Conservation (phyloP, 2,329 filamentous ascomycete species). For the Hirsutella thompsonii region DNA sequence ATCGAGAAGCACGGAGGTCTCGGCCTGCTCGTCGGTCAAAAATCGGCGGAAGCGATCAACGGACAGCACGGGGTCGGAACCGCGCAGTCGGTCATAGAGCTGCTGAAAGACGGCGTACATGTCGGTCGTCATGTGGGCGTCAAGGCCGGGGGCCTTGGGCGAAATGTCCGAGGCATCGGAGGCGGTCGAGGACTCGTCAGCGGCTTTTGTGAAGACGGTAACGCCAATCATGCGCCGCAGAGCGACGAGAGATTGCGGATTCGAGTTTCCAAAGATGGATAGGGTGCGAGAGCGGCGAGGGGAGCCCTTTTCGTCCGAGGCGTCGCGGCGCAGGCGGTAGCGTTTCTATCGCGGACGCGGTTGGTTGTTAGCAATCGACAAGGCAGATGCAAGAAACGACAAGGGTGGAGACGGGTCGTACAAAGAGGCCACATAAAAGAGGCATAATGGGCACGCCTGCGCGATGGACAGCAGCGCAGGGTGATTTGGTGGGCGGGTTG, state of each 20-base stretch:
- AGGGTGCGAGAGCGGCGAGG: slow-evolving; percentile 21
- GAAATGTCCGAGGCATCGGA: slow-evolving; percentile 4
- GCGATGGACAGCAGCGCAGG: not conserved
- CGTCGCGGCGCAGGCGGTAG: slow-evolving; percentile 6
- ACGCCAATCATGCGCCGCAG: slow-evolving; percentile 20
- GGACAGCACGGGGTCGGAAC: slow-evolving; percentile 15
- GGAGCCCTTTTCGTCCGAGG: slow-evolving; percentile 4
- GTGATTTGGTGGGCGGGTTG: too few relatives aligned
- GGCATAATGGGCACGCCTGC: slow-evolving; percentile 5
- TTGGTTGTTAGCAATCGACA: not conserved
- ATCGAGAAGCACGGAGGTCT: slow-evolving; percentile 19
- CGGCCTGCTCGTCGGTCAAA: slow-evolving; percentile 35
- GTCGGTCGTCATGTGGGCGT: slow-evolving; percentile 31
- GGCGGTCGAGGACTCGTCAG: slow-evolving; percentile 13
- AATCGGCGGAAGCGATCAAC: slow-evolving; percentile 31
- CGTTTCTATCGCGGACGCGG: slow-evolving; percentile 5
- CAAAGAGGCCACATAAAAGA: slow-evolving; percentile 5
- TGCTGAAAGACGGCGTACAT: slow-evolving; percentile 34
- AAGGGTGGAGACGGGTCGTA: not conserved
- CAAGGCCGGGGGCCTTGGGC: slow-evolving; percentile 5
- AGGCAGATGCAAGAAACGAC: too few relatives aligned
- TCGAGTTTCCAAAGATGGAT: slow-evolving; percentile 25
- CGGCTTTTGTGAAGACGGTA: slow-evolving; percentile 13
- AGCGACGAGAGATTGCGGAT: slow-evolving; percentile 14
- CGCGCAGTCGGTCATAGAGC: slow-evolving; percentile 33